Base-by-base conservation (phyloP, 2,329 filamentous ascomycete species). In the Fusarium citri region DNA sequence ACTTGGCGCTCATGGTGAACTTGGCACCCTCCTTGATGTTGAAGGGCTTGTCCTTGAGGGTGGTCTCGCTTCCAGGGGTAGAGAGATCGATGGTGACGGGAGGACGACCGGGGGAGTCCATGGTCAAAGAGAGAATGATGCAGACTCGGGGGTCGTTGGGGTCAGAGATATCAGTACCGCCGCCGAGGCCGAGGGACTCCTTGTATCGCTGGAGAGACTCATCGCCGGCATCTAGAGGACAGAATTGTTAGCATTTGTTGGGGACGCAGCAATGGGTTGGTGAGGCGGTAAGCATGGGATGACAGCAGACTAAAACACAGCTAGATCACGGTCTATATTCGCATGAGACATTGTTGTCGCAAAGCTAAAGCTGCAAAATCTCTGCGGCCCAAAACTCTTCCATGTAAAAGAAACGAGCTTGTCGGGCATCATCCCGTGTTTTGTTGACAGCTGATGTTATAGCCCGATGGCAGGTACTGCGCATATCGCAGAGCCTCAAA, bases 121-220 rank as follows among this genome's bases (percentile, higher is more conserved):
- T 91, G 66, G 93, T 91, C 59, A 99, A 91, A 59, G 93, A 92
- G 76, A 94, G 88, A 83, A 98, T 98, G 83, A 98, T 94, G 84
- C 94, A 97, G 79, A 93, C 93, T 75, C 95, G 92, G 50, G 92
- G 89, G 78, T 98, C 95, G 78, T 86, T 93, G 75, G 92, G 88
- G 79, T 94, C 89, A 59, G 89, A 92, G 65, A 93, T 87, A 74
- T 91, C 87, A 50, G 86, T 88, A 78, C 92, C 91, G 74, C 89
- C 90, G 70, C 90, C 89, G 65, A 98, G 90, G 74, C 96, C 96
- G 66, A 99, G 91, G 15, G 95, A 98, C 78, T 95, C 89, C 86
- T 99, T 99, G 92, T 97, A 99, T 77, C 95, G 92, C 83, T 97
- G 93, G 76, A 99, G 91, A 67, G 95, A 96, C 82, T 98, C 95